These are phyloP conservation scores for Trametes elegans DNA, from an alignment of 768 basidiomycete species.

Conservation along the genomic window DNA sequence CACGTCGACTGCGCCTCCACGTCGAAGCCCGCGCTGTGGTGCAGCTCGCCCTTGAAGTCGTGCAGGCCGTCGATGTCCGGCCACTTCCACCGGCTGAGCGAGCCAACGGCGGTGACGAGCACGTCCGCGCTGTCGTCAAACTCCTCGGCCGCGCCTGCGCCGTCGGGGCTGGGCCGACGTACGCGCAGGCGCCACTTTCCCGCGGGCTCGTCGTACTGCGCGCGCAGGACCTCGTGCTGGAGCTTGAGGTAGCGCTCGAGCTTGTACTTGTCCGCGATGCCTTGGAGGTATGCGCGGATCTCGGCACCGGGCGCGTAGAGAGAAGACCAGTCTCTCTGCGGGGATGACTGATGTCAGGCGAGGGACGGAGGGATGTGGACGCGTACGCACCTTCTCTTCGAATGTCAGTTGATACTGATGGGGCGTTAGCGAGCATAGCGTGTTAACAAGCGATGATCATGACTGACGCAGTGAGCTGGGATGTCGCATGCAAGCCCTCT, in stretches of 20 bases:
- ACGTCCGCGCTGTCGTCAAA: slow-evolving; percentile 57
- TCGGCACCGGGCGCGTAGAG: slow-evolving; percentile 61
- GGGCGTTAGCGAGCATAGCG: too few species aligned
- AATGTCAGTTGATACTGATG: slow-evolving; percentile 66
- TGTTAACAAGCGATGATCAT: too few species aligned
- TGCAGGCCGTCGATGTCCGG: slow-evolving; percentile 61
- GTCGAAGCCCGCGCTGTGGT: slow-evolving; percentile 67
- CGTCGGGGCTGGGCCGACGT: slow-evolving; percentile 21
- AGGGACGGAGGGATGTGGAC: not conserved
- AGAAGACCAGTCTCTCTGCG: slow-evolving; percentile 60
- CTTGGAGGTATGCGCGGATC: slow-evolving; percentile 53
- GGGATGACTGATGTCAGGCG: not conserved
- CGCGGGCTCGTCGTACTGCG: slow-evolving; percentile 45
- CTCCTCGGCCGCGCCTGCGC: slow-evolving; percentile 23
- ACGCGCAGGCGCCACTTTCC: slow-evolving; percentile 60
- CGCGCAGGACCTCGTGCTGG: slow-evolving; percentile 50
- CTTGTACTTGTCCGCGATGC: slow-evolving; percentile 55
- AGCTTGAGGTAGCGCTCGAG: slow-evolving; percentile 53
- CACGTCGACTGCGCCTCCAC: slow-evolving; percentile 34
- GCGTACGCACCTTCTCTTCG: slow-evolving; percentile 41
- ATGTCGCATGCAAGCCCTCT: too few species aligned
- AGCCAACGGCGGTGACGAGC: slow-evolving; percentile 53
- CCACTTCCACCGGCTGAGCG: slow-evolving; percentile 61
- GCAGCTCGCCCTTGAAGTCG: slow-evolving; percentile 52
- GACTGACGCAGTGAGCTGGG: too few species aligned